Percentiles rank a stretch among this genome's conserved stretches.
These are phyloP conservation scores for Colletotrichum limetticola DNA, from an alignment of 2,329 filamentous ascomycete species.

Conservation along the genomic window DNA sequence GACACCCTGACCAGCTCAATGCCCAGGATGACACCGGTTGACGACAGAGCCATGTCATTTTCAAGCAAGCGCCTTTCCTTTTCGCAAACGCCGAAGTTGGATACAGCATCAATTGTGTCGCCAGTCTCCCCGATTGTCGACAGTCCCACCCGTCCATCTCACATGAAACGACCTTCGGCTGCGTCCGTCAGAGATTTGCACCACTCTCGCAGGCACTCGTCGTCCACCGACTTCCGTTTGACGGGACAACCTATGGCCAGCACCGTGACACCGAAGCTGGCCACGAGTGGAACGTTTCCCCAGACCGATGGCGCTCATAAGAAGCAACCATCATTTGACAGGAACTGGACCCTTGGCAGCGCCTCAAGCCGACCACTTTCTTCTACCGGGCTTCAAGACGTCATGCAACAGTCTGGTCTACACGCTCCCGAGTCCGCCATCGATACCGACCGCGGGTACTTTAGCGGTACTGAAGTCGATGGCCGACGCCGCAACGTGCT, in stretches of 20 bases:
- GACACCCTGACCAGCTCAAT: conserved; percentile 65
- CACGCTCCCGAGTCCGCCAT: conserved; percentile 59
- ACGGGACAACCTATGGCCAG: conserved; percentile 46
- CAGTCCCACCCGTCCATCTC: conserved; percentile 58
- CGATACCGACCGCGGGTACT: conserved; percentile 89
- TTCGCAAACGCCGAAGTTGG: conserved; percentile 61
- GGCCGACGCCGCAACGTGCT: conserved; percentile 80
- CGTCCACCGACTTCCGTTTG: conserved; percentile 74
- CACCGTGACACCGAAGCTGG: conserved; percentile 54
- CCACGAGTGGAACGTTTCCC: conserved; percentile 55
- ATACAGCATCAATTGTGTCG: conserved; percentile 54
- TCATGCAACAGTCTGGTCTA: conserved; percentile 47
- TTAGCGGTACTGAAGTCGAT: conserved; percentile 89
- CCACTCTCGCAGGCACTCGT: conserved; percentile 88
- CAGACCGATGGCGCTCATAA: conserved; percentile 59
- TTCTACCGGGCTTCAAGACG: conserved; percentile 61
- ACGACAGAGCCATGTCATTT: conserved; percentile 57
- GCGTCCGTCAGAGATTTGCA: conserved; percentile 85
- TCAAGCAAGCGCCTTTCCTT: conserved; percentile 61
- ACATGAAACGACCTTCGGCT: conserved; percentile 76
- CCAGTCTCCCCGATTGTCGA: conserved; percentile 55
- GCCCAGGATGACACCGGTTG: conserved; percentile 53
- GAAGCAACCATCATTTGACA: conserved; percentile 76
- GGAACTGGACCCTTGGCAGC: conserved; percentile 74
- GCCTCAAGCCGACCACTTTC: conserved; percentile 62